Evolutionary conservation across 768 basidiomycete genomes (phyloP).

Genomic region (Termitomyces heimii): DNA sequence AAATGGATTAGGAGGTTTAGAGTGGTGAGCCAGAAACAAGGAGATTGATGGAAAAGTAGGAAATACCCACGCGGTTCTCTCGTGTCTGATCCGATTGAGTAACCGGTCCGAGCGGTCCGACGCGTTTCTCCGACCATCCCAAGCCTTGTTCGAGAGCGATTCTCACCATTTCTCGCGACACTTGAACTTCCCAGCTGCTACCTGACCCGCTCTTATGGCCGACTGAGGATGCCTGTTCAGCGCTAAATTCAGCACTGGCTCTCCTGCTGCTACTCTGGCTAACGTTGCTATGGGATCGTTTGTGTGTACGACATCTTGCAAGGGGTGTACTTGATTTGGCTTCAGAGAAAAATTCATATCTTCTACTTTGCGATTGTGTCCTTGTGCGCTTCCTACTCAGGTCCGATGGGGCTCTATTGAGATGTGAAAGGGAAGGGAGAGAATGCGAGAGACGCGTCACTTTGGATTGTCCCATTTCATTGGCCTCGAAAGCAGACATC

Average conservation of each 20-base stretch:
- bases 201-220: slow-evolving; percentile 22
- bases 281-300: slow-evolving; percentile 26
- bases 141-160: slow-evolving; percentile 31
- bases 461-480: slow-evolving; percentile 1
- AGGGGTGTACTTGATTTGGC: slow-evolving; percentile 5
- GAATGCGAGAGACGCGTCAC: slow-evolving; percentile 17
- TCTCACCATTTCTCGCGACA: slow-evolving; percentile 49
- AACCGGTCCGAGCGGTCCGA: not conserved
- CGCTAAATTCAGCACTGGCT: slow-evolving; percentile 53
- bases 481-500: not conserved
- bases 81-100: slow-evolving; percentile 33
- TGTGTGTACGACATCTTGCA: slow-evolving; percentile 12
- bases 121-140: slow-evolving; percentile 10
- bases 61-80: slow-evolving; percentile 33
- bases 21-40: slow-evolving; percentile 17
- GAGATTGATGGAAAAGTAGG: slow-evolving; percentile 10
- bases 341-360: slow-evolving; percentile 6
- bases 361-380: slow-evolving; percentile 10
- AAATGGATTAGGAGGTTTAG: slow-evolving; percentile 20
- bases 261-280: slow-evolving; percentile 34
- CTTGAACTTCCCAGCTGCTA: slow-evolving; percentile 50
- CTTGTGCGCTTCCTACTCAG: slow-evolving; percentile 9
- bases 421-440: slow-evolving; percentile 17
- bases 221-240: slow-evolving; percentile 35
- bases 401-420: not conserved